Conservation (phyloP, 352 stramenopile species). For the Pythium dissotocum region DNA sequence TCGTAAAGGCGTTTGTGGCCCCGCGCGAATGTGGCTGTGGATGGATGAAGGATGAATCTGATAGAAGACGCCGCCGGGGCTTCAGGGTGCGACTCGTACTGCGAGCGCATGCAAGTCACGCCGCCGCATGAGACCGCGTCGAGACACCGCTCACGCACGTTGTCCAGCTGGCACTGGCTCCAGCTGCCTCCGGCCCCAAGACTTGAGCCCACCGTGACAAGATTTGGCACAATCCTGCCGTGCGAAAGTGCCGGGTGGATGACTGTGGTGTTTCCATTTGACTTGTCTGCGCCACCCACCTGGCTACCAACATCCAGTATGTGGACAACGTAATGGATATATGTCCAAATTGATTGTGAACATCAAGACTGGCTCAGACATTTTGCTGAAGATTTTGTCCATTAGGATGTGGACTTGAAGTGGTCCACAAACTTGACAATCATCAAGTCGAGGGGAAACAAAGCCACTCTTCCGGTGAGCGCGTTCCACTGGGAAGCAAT, state of each 20-base stretch:
- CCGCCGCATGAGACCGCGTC: not conserved
- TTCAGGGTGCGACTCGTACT: too few species aligned
- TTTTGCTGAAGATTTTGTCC: not conserved
- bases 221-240: not conserved
- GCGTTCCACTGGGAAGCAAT: not conserved
- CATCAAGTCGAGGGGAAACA: not conserved
- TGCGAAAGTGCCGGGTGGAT: not conserved
- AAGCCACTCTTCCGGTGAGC: not conserved
- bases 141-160: not conserved
- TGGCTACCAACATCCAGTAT: not conserved
- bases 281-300: not conserved
- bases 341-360: not conserved
- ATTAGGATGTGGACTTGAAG: conserved; percentile 14
- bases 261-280: conserved; percentile 5
- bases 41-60: not conserved
- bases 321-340: not conserved
- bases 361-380: too few species aligned
- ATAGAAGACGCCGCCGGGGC: not conserved
- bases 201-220: not conserved
- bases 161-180: not conserved
- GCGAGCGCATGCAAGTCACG: not conserved
- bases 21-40: not conserved
- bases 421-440: conserved; percentile 14
- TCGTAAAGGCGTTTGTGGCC: not conserved
- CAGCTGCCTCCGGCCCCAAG: not conserved